These are phyloP conservation scores for Passiflora organensis DNA, from an alignment of 345 rosid species.

Conservation along the genomic window DNA sequence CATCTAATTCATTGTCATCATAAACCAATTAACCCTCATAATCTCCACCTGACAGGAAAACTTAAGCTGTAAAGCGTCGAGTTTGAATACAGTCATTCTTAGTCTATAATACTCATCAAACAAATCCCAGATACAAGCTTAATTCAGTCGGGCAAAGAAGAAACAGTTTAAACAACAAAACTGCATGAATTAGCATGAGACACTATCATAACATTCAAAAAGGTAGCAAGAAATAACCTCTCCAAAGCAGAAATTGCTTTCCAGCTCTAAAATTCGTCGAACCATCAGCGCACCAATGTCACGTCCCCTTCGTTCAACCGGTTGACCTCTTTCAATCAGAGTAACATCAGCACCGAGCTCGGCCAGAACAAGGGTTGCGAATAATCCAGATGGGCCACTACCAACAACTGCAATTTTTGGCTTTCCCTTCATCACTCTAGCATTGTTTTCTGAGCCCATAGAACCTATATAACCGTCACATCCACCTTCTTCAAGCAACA, in stretches of 20 bases:
- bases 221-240: conserved; percentile 55
- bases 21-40: too few species aligned
- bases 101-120: too few species aligned
- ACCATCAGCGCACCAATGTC: conserved; percentile 87
- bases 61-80: too few species aligned
- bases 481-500: conserved; percentile 16
- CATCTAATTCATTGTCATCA: too few species aligned
- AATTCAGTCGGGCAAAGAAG: neutral
- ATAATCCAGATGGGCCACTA: conserved; percentile 90
- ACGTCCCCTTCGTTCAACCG: conserved; percentile 87
- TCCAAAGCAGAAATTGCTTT: conserved; percentile 98
- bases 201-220: conserved; percentile 16
- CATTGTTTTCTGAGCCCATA: conserved; percentile 17
- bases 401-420: conserved; percentile 78
- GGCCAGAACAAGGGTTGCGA: conserved; percentile 88
- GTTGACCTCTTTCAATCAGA: conserved; percentile 88
- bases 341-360: conserved; percentile 96
- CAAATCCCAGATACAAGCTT: neutral
- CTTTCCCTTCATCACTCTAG: conserved; percentile 39
- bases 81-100: too few species aligned
- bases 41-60: too few species aligned
- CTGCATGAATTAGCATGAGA: neutral
- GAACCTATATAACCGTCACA: conserved; percentile 16
- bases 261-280: conserved; percentile 66
- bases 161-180: neutral